Conservation (phyloP, 2,329 filamentous ascomycete species). For the Fusarium udum region DNA sequence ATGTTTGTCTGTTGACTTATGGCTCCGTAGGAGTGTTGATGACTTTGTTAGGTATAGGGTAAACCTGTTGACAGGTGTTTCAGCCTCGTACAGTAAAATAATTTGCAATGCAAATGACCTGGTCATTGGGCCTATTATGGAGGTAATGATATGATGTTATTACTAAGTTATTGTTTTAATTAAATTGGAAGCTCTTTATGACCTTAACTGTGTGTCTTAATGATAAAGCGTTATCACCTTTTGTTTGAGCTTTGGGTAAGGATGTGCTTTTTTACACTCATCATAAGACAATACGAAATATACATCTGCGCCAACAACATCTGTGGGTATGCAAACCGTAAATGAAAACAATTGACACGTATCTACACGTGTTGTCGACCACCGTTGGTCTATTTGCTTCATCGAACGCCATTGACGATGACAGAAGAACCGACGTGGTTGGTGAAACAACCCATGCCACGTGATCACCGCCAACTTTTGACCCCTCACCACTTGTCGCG, state of each 20-base stretch:
- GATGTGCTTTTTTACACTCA: rapidly evolving
- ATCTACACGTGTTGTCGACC: neutral
- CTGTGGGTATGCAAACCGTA: neutral
- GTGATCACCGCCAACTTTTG: conserved; percentile 37
- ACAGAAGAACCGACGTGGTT: neutral
- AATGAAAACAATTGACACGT: neutral
- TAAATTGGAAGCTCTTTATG: neutral
- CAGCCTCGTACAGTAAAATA: neutral
- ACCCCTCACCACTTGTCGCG: conserved; percentile 26
- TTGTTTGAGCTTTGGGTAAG: neutral
- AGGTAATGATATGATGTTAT: rapidly evolving
- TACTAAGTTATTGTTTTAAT: too few species aligned
- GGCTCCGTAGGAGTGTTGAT: neutral
- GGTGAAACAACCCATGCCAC: conserved; percentile 24
- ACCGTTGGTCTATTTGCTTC: neutral
- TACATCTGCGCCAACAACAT: too few species aligned
- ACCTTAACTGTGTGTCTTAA: neutral
- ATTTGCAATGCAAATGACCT: neutral
- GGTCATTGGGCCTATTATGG: neutral
- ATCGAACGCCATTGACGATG: neutral
- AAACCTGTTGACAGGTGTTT: neutral
- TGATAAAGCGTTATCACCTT: rapidly evolving
- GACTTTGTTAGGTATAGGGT: neutral
- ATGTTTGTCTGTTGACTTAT: neutral
- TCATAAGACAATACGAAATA: neutral